Evolutionary conservation across 768 basidiomycete genomes (phyloP), one percentile per base, ranked within the genome.

Genomic region (Lactarius vividus): DNA sequence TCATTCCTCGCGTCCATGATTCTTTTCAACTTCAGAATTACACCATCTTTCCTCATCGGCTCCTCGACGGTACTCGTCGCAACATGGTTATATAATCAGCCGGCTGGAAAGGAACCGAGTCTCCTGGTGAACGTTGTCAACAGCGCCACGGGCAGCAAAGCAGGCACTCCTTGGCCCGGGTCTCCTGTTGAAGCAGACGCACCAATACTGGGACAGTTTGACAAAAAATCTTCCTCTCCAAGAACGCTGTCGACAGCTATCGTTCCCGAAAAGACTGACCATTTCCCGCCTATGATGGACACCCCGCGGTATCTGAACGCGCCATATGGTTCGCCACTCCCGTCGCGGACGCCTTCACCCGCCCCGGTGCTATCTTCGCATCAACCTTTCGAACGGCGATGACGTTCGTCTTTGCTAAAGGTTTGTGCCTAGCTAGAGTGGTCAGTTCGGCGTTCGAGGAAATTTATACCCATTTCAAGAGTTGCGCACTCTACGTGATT

Each of bases 51-150:
- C 77, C 73, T 97, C 69, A 81, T 96, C 37, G 96, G 96, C 16
- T 86, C 93, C 1, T 81, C 86, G 2, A 89, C 92, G 33, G 97
- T 98, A 23, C 83, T 98, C 29, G 82, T 82, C 26, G 89, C 95
- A 16, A 99, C 96, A 5, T 95, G 90, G 84, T 87, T 96, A 83
- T 99, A 98, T 82, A 98, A 98, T 77, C 88, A 89, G 71, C 89
- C 88, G 62, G 60, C 78, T 28, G 72, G 77, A 46, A 75, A 74
- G 66, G 82, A 82, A 63, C 67, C 78, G 5, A 71, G 73, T 54
- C 67, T 77, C 35, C 70, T 74, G 64, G 73, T 74, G 33, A 74
- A 69, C 56, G 77, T 76, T 37, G 73, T 76, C 52, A 67, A 66
- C 35, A 60, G 40, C 31, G 70, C 65, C 16, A 77, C 78, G 13